Conservation (phyloP, 352 stramenopile species). For the Peronospora destructor region DNA sequence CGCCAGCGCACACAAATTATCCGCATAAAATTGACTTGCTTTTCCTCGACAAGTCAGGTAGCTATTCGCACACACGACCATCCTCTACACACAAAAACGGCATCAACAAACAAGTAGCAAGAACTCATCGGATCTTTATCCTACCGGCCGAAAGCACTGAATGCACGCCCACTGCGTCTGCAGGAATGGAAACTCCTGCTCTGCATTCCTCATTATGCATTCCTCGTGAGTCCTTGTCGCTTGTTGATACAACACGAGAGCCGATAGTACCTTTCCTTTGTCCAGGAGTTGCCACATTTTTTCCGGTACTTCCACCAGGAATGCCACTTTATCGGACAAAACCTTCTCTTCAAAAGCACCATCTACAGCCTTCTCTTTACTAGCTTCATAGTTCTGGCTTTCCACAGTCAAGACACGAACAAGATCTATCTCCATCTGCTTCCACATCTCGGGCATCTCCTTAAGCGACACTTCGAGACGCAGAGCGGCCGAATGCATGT, state of each 20-base stretch:
- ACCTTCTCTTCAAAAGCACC: not conserved
- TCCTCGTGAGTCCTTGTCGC: slow-evolving; percentile 31
- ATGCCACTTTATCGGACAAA: slow-evolving; percentile 23
- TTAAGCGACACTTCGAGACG: slow-evolving; percentile 73
- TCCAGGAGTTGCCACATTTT: slow-evolving; percentile 68
- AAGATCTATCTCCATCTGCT: slow-evolving; percentile 46
- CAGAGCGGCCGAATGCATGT: slow-evolving; percentile 85
- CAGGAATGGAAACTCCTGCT: slow-evolving; percentile 54
- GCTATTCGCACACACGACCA: slow-evolving; percentile 35
- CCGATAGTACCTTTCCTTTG: slow-evolving; percentile 45
- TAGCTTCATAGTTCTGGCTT: not conserved
- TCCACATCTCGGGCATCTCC: slow-evolving; percentile 83
- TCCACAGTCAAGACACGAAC: slow-evolving; percentile 24
- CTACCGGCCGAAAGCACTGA: slow-evolving; percentile 52
- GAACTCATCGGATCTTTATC: not conserved
- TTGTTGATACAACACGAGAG: slow-evolving; percentile 40
- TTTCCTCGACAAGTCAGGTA: slow-evolving; percentile 54
- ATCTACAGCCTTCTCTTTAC: not conserved
- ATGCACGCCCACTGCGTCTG: slow-evolving; percentile 58
- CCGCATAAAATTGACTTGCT: slow-evolving; percentile 50
- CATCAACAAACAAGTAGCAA: slow-evolving; percentile 2
- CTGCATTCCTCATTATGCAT: slow-evolving; percentile 8
- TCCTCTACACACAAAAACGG: slow-evolving; percentile 29
- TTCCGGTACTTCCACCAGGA: slow-evolving; percentile 53
- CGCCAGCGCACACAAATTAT: slow-evolving; percentile 50